Percentiles rank a stretch among this genome's conserved stretches.
phyloP scores from a whole-genome alignment of 148 eudicot genomes.

The Pouteria glomerata region DNA sequence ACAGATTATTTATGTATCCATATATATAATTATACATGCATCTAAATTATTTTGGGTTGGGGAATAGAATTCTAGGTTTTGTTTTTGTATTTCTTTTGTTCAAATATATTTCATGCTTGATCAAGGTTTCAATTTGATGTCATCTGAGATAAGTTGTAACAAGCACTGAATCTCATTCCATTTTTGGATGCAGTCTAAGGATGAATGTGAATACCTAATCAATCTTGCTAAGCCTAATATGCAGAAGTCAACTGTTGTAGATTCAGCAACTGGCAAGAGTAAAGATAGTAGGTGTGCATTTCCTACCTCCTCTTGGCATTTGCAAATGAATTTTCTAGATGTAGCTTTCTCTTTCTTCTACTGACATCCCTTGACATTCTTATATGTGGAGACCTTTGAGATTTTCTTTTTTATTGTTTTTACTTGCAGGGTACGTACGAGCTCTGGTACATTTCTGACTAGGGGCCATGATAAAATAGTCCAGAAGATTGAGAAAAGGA shows the following conservation, averaged over 20 bases:
- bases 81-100: background rate
- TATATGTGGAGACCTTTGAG: background rate
- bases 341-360: slow-evolving; percentile 1
- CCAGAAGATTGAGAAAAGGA: slow-evolving; percentile 68
- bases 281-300: slow-evolving; percentile 68
- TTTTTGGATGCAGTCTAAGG: slow-evolving; percentile 49
- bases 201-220: slow-evolving; percentile 86
- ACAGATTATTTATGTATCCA: background rate
- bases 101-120: background rate
- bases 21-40: background rate
- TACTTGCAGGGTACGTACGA: slow-evolving; percentile 72
- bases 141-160: background rate
- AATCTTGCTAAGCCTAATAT: slow-evolving; percentile 81
- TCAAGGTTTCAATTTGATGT: slow-evolving; percentile 5
- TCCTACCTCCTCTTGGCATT: slow-evolving; percentile 3
- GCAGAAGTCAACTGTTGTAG: slow-evolving; percentile 86
- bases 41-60: background rate
- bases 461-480: slow-evolving; percentile 78
- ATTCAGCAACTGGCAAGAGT: slow-evolving; percentile 71
- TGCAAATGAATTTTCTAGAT: background rate
- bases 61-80: background rate
- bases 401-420: background rate
- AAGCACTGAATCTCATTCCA: background rate
- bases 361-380: background rate
- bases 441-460: slow-evolving; percentile 82